These are phyloP conservation scores for Lophiotrema nucula DNA, from an alignment of 495 filamentous ascomycete species.

Conservation along the genomic window DNA sequence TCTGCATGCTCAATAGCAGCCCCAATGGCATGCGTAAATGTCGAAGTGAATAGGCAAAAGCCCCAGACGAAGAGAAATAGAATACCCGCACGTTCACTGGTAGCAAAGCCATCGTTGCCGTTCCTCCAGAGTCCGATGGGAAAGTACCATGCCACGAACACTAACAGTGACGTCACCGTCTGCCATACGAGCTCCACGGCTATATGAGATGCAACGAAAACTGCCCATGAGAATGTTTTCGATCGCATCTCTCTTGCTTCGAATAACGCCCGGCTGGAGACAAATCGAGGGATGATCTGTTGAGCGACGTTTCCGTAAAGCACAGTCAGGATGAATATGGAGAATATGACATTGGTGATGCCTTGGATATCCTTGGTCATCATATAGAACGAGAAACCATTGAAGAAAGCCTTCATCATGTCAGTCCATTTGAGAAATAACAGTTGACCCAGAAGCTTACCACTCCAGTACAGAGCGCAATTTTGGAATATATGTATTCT, in stretches of 20 bases:
- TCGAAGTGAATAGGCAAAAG: slow-evolving; percentile 53
- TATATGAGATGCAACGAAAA: slow-evolving; percentile 53
- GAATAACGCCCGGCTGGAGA: slow-evolving; percentile 73
- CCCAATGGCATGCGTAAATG: slow-evolving; percentile 61
- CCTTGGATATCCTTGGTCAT: slow-evolving; percentile 35
- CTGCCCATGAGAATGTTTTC: slow-evolving; percentile 79
- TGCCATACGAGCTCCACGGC: slow-evolving; percentile 38
- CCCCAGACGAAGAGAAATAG: slow-evolving; percentile 60
- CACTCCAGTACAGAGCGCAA: slow-evolving; percentile 51
- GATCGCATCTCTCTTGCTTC: slow-evolving; percentile 83
- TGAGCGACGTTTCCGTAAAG: slow-evolving; percentile 74
- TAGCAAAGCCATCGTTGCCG: slow-evolving; percentile 55
- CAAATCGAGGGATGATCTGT: slow-evolving; percentile 85
- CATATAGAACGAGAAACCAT: slow-evolving; percentile 76
- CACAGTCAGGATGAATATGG: slow-evolving; percentile 77
- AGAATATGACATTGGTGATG: slow-evolving; percentile 65
- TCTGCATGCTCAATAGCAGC: slow-evolving; percentile 66
- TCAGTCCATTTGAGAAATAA: neutral
- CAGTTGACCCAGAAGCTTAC: slow-evolving; percentile 9
- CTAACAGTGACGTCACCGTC: slow-evolving; percentile 65
- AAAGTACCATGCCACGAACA: slow-evolving; percentile 78
- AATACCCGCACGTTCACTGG: slow-evolving; percentile 59
- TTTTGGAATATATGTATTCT: slow-evolving; percentile 74
- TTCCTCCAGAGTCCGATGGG: slow-evolving; percentile 75
- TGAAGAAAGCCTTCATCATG: slow-evolving; percentile 68